phyloP scores from a whole-genome alignment of 148 eudicot genomes.

The Chenopodium berlandieri region DNA sequence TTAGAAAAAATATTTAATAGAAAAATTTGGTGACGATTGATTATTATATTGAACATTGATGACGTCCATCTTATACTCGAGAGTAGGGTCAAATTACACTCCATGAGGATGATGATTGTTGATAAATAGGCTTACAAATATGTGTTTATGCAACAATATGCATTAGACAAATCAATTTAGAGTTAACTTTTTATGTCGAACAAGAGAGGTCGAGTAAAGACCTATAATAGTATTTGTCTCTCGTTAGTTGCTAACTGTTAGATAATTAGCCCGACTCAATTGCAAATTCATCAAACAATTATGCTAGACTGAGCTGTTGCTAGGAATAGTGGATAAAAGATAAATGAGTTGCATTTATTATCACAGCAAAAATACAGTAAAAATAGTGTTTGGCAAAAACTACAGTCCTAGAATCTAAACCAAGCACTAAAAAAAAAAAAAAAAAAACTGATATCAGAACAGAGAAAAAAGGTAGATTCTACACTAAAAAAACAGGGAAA shows the following conservation, averaged over 20 bases:
- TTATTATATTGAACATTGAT: too few species aligned
- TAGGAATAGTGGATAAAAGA: not conserved
- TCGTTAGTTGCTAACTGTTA: not conserved
- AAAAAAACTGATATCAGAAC: constrained; percentile 19
- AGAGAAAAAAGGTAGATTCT: constrained; percentile 12
- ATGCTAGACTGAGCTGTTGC: not conserved
- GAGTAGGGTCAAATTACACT: too few species aligned
- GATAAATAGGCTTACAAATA: too few species aligned
- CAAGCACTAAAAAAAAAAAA: not conserved
- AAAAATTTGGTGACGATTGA: too few species aligned
- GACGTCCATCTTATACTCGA: too few species aligned
- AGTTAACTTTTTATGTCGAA: not conserved
- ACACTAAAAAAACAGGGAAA: not conserved
- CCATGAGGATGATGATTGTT: too few species aligned
- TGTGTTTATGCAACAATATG: not conserved
- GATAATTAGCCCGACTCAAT: not conserved
- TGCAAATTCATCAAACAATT: too few species aligned
- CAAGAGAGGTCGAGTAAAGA: not conserved
- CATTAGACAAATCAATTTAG: not conserved
- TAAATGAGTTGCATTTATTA: not conserved
- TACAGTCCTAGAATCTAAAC: constrained; percentile 18
- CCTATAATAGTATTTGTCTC: too few species aligned
- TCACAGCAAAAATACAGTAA: not conserved
- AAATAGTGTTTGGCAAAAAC: not conserved
- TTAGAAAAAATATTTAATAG: too few species aligned